phyloP scores from a whole-genome alignment of 2,329 filamentous ascomycete species.

The Colletotrichum lupini region DNA sequence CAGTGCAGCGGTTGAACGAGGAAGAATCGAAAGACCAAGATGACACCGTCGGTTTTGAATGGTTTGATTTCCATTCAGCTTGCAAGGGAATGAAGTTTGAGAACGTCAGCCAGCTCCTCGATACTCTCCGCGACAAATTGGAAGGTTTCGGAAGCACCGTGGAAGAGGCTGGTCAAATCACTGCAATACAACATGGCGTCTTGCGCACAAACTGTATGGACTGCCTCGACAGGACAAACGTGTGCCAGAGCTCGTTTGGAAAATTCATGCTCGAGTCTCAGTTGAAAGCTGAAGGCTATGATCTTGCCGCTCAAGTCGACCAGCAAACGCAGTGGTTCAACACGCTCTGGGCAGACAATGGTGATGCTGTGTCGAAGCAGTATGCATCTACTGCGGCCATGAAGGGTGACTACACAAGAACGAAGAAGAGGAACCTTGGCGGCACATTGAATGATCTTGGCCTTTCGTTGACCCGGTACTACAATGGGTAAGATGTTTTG shows the following conservation, averaged over 20 bases:
- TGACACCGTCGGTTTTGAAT: constrained; percentile 77
- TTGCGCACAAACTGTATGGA: constrained; percentile 99
- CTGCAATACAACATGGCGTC: constrained; percentile 74
- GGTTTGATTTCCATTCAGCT: constrained; percentile 96
- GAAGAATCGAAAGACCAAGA: constrained; percentile 57
- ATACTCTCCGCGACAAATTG: constrained; percentile 74
- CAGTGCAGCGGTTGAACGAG: constrained; percentile 74
- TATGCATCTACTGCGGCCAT: constrained; percentile 96
- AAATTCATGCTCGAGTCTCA: constrained; percentile 85
- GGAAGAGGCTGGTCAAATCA: constrained; percentile 55
- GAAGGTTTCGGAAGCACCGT: constrained; percentile 79
- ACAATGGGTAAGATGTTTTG: constrained; percentile 66
- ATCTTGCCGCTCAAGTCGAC: constrained; percentile 79
- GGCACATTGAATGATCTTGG: constrained; percentile 93
- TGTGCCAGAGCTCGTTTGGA: constrained; percentile 91
- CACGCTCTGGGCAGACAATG: constrained; percentile 96
- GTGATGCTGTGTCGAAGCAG: constrained; percentile 93
- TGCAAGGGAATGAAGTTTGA: constrained; percentile 99
- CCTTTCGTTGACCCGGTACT: constrained; percentile 82
- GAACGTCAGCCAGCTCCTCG: constrained; percentile 85
- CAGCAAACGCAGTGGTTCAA: constrained; percentile 94
- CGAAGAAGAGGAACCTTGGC: constrained; percentile 87
- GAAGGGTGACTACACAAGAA: constrained; percentile 96
- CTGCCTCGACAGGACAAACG: constrained; percentile 94
- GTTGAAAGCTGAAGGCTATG: constrained; percentile 79